These are phyloP conservation scores for Fusarium tricinctum DNA, from an alignment of 2,329 filamentous ascomycete species.

Conservation along the genomic window DNA sequence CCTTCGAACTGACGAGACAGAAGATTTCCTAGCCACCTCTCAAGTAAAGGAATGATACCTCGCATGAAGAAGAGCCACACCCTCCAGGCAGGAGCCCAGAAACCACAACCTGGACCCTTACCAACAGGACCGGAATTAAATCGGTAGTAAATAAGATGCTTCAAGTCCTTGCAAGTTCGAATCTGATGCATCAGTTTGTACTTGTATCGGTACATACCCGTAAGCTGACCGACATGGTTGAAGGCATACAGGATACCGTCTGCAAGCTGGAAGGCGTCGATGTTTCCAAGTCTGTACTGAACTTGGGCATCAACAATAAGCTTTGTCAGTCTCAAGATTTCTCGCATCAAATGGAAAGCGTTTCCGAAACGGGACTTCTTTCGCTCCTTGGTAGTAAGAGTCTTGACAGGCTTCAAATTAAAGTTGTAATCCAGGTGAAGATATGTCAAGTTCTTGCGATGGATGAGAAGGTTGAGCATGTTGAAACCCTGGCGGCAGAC, in stretches of 20 bases:
- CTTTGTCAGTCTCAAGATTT: constrained; percentile 95
- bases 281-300: constrained; percentile 96
- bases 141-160: constrained; percentile 98
- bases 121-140: constrained; percentile 98
- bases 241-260: constrained; percentile 99
- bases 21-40: constrained; percentile 97
- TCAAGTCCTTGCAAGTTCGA: constrained; percentile 97
- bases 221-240: constrained; percentile 98
- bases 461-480: constrained; percentile 97
- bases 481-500: constrained; percentile 99
- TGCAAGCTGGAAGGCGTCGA: constrained; percentile 97
- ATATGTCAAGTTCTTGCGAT: constrained; percentile 98
- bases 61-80: constrained; percentile 99
- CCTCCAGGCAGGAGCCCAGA: constrained; percentile 98
- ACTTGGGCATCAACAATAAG: constrained; percentile 98
- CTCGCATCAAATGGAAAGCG: constrained; percentile 98
- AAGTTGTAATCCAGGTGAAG: constrained; percentile 99
- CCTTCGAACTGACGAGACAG: constrained; percentile 98
- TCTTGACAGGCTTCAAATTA: constrained; percentile 99
- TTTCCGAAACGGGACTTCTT: constrained; percentile 99
- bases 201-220: constrained; percentile 99
- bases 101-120: constrained; percentile 97
- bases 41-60: constrained; percentile 95
- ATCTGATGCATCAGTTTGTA: constrained; percentile 99
- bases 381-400: constrained; percentile 96